A percentile compares a stretch with the other conserved stretches of the same genome.
Conservation (phyloP, 305 asterid genomes). For the Fraxinus paxiana region DNA sequence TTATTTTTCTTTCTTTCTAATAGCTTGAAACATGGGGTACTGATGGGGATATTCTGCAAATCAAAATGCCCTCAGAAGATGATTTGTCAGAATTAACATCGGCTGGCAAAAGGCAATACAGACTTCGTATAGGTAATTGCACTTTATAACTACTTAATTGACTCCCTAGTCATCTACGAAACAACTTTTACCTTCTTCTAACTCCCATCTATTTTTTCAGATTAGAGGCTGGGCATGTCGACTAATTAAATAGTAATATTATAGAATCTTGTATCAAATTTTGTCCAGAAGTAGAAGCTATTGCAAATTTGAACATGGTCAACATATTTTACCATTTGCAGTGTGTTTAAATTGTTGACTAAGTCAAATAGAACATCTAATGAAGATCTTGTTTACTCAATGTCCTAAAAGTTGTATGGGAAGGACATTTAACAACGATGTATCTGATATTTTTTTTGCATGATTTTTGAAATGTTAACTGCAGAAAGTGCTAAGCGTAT, state of each 20-base stretch:
- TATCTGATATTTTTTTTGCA: not conserved
- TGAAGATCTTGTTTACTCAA: not conserved
- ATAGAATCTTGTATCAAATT: not conserved
- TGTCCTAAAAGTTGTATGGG: not conserved
- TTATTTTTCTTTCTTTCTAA: constrained; percentile 11
- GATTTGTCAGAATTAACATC: constrained; percentile 51
- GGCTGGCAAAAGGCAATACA: constrained; percentile 53
- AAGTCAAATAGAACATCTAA: not conserved
- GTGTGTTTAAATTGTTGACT: not conserved
- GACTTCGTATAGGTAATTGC: constrained; percentile 53
- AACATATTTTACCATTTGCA: not conserved
- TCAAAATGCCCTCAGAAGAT: constrained; percentile 61
- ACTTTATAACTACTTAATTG: not conserved
- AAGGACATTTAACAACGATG: not conserved
- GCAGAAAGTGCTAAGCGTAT: constrained; percentile 66
- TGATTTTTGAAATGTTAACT: constrained; percentile 16
- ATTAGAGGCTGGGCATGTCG: not conserved
- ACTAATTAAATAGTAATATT: not conserved
- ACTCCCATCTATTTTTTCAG: not conserved
- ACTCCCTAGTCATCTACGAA: not conserved
- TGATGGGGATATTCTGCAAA: constrained; percentile 71
- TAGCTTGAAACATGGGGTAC: constrained; percentile 78
- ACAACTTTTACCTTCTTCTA: not conserved
- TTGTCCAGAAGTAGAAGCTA: not conserved
- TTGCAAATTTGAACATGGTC: not conserved